Base-by-base conservation (phyloP, 1,284 basidiomycete genomes). In the Phellopilus nigrolimitatus region DNA sequence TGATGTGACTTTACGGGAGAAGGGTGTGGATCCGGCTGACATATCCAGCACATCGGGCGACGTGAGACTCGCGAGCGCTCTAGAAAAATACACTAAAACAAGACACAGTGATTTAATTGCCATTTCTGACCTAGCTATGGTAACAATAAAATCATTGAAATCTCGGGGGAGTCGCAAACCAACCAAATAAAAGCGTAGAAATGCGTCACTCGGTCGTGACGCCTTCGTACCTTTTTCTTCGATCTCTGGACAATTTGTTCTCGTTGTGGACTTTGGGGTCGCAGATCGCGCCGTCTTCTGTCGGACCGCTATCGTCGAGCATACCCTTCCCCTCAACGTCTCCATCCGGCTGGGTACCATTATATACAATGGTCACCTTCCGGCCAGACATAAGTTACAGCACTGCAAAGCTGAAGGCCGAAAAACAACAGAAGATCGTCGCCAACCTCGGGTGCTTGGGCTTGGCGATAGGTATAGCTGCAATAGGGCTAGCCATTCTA, bases 341-440 rank as follows among this genome's bases (percentile, higher is more conserved):
- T 49, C 80, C 84, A 33, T 67, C 68, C 53, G 89, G 88, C 30
- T 99, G 95, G 95, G 77, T 91, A 52, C 90, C 91, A 46, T 75
- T 97, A 48, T 99, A 99, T 68, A 90, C 90, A 28, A 95, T 98
- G 93, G 89, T 97, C 58, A 97, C 95, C 33, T 99, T 99, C 73
- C 80, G 93, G 34, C 91, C 92, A 39, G 95, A 97, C 67, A 80
- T 97, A 57, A 87, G 85, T 62, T 98, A 98, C 66, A 83, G 84
- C 54, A 79, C 77, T 33, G 90, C 80, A 37, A 75, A 76, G 62
- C 74, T 69, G 59, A 82, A 80, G 64, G 82, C 80, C 47, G 70
- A 67, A 57, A 70, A 73, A 60, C 91, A 94, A 67, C 68, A 74
- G 19, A 66, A 59, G 45, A 69, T 81, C 57, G 64, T 87, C 55